Conservation (phyloP, 2,329 filamentous ascomycete species). For the Scedosporium boydii region DNA sequence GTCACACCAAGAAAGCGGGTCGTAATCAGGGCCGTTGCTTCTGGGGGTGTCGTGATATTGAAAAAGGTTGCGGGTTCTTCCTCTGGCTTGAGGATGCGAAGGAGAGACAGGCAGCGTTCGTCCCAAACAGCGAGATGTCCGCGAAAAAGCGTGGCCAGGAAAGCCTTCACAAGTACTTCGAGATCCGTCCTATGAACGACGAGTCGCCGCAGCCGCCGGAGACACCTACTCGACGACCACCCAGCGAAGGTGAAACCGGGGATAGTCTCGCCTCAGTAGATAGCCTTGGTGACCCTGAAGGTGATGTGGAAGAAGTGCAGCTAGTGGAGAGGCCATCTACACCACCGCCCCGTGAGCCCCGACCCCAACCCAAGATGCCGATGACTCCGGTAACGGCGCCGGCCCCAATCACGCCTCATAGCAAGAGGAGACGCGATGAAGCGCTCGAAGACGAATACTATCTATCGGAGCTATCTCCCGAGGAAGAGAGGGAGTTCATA, state of each 20-base stretch:
- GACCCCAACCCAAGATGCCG: neutral
- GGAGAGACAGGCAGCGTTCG: constrained; percentile 17
- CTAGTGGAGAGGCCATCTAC: neutral
- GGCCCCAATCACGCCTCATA: constrained; percentile 12
- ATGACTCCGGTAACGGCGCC: constrained; percentile 1
- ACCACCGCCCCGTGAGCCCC: neutral
- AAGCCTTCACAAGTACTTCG: neutral
- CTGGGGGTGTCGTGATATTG: constrained; percentile 27
- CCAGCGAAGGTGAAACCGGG: constrained; percentile 4
- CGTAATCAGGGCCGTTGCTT: constrained; percentile 31
- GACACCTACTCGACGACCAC: constrained; percentile 3
- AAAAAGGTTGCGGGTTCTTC: constrained; percentile 31
- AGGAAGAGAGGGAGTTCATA: constrained; percentile 28
- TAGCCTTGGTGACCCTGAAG: constrained; percentile 6
- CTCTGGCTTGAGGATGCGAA: constrained; percentile 31
- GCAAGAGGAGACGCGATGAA: constrained; percentile 21
- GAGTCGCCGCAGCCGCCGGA: neutral
- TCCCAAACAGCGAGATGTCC: constrained; percentile 1
- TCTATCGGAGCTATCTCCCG: constrained; percentile 24
- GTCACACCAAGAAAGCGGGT: constrained; percentile 26
- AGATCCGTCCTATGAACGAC: neutral
- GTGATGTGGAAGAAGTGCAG: constrained; percentile 11
- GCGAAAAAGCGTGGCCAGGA: constrained; percentile 1
- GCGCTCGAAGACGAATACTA: constrained; percentile 18
- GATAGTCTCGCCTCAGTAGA: constrained; percentile 2